Conservation (phyloP, 2,329 filamentous ascomycete species). For the Shiraia sp. region DNA sequence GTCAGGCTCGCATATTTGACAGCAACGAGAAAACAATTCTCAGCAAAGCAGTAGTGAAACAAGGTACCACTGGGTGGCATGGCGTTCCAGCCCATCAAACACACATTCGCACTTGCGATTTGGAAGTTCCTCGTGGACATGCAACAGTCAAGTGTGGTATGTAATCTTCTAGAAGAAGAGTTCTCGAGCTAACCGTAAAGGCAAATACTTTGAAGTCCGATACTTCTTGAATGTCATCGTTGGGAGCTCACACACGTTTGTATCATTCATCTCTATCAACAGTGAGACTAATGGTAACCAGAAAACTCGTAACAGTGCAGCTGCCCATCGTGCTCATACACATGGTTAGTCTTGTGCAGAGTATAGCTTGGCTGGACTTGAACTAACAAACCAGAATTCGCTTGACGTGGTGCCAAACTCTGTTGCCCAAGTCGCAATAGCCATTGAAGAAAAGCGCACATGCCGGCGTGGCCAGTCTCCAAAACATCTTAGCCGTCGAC, state of each 20-base stretch:
- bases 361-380: background rate
- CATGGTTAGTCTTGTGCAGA: constrained; percentile 46
- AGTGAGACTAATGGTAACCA: constrained; percentile 26
- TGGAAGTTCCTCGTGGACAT: constrained; percentile 56
- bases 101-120: constrained; percentile 54
- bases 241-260: constrained; percentile 49
- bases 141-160: constrained; percentile 56
- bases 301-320: constrained; percentile 57
- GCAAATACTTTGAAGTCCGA: constrained; percentile 61
- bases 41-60: constrained; percentile 49
- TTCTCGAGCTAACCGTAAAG: constrained; percentile 25
- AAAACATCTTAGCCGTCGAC: constrained; percentile 35
- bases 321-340: constrained; percentile 61
- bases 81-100: constrained; percentile 52
- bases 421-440: constrained; percentile 58
- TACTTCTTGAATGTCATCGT: constrained; percentile 59
- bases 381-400: constrained; percentile 47
- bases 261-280: background rate
- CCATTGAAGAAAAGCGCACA: constrained; percentile 56
- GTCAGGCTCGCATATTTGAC: constrained; percentile 57
- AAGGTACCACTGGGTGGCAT: constrained; percentile 51
- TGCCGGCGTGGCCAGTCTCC: constrained; percentile 27
- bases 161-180: constrained; percentile 2
- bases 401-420: constrained; percentile 60
- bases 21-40: constrained; percentile 55